phyloP scores from a whole-genome alignment of 768 basidiomycete genomes.

The Tricholomella constricta region DNA sequence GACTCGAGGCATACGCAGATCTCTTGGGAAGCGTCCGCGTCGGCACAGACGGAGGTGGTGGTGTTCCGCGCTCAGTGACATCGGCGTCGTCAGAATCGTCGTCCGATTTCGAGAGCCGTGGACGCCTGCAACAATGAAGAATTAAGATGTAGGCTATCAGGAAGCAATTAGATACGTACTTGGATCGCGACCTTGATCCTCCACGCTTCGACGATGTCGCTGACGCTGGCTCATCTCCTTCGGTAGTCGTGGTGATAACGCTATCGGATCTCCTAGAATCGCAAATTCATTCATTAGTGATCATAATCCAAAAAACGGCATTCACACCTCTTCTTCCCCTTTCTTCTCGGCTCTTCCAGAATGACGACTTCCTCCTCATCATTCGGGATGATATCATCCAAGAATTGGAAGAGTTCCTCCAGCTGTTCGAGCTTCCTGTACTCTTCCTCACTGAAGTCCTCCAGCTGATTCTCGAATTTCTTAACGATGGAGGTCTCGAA shows the following conservation, averaged over 20 bases:
- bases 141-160: neutral
- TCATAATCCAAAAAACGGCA: neutral
- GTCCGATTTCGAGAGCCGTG: constrained; percentile 55
- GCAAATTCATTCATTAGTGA: neutral
- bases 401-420: constrained; percentile 64
- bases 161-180: constrained; percentile 33
- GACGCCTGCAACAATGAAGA: constrained; percentile 40
- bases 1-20: constrained; percentile 48
- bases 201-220: constrained; percentile 34
- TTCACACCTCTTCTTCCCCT: constrained; percentile 50
- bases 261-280: constrained; percentile 59
- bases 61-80: constrained; percentile 29
- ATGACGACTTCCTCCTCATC: constrained; percentile 59
- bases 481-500: constrained; percentile 70
- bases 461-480: constrained; percentile 71
- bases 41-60: constrained; percentile 42
- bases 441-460: constrained; percentile 72
- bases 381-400: constrained; percentile 71
- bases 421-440: constrained; percentile 65
- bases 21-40: constrained; percentile 57
- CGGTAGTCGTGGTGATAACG: constrained; percentile 46
- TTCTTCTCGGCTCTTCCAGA: constrained; percentile 39
- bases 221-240: constrained; percentile 34
- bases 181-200: constrained; percentile 36
- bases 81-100: constrained; percentile 47